phyloP scores from a whole-genome alignment of 768 basidiomycete genomes.

The Kwoniella newhampshirensis region DNA sequence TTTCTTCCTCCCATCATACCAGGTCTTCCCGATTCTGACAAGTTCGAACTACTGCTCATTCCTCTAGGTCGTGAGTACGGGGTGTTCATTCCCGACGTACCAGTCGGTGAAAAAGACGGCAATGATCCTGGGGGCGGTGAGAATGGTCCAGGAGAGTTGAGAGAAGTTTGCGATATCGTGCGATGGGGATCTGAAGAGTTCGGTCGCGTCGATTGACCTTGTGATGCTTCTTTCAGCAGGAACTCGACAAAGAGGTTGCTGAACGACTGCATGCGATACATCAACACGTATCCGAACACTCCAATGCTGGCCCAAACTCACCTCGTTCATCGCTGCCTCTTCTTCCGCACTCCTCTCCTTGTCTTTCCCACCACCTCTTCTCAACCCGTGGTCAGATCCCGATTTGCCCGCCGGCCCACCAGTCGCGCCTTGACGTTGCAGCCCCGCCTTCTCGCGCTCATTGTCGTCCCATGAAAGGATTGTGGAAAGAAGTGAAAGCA shows the following conservation, averaged over 20 bases:
- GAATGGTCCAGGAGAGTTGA: conserved; percentile 24
- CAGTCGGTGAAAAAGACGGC: conserved; percentile 15
- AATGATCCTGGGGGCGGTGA: conserved; percentile 11
- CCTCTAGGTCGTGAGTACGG: conserved; percentile 26
- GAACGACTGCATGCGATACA: conserved; percentile 71
- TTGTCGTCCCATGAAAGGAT: conserved; percentile 89
- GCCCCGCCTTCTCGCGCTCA: conserved; percentile 87
- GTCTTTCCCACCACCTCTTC: conserved; percentile 53
- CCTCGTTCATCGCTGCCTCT: conserved; percentile 55
- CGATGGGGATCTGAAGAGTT: conserved; percentile 2
- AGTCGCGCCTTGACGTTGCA: conserved; percentile 61
- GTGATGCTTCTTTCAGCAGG: conserved; percentile 82
- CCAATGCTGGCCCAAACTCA: conserved; percentile 16
- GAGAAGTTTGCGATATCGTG: conserved; percentile 1
- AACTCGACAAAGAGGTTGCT: conserved; percentile 98
- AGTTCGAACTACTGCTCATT: conserved; percentile 17
- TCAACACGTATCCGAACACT: neutral
- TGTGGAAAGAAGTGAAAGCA: conserved; percentile 81
- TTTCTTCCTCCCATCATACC: conserved; percentile 11
- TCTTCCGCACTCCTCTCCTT: conserved; percentile 65
- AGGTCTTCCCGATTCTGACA: conserved; percentile 7
- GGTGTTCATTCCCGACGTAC: conserved; percentile 20
- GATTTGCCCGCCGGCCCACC: conserved; percentile 6
- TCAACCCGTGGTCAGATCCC: conserved; percentile 22
- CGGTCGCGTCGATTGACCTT: conserved; percentile 51